Evolutionary conservation across 2,329 filamentous ascomycete species (phyloP).

Genomic region (Monilinia fructigena): DNA sequence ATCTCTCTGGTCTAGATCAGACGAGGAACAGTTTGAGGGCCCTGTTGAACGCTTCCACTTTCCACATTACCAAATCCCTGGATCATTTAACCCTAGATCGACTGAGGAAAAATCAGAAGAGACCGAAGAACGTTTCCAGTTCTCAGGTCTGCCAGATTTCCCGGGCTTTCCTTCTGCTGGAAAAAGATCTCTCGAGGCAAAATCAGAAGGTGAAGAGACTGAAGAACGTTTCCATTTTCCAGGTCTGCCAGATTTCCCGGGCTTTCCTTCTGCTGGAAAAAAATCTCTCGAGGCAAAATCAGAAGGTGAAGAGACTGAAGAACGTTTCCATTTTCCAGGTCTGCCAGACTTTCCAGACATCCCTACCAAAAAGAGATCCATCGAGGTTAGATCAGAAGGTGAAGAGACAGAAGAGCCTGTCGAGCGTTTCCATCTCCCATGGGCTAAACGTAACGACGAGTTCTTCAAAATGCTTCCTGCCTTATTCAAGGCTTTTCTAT

Average conservation of each 20-base stretch:
- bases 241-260: neutral
- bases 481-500: neutral
- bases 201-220: neutral
- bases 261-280: neutral
- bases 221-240: neutral
- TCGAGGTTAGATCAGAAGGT: neutral
- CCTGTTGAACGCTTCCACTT: neutral
- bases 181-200: neutral
- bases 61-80: neutral
- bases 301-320: neutral
- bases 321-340: neutral
- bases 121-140: too few relatives aligned
- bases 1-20: neutral
- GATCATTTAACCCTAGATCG: too few relatives aligned
- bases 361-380: neutral
- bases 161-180: neutral
- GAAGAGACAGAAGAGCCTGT: neutral
- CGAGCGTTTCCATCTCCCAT: neutral
- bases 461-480: neutral
- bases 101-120: too few relatives aligned
- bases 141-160: neutral
- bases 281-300: neutral
- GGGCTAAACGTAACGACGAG: neutral
- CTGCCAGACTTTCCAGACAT: neutral
- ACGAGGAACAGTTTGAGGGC: neutral